Conservation (phyloP, 2,329 filamentous ascomycete genomes). For the Aureobasidium pullulans region DNA sequence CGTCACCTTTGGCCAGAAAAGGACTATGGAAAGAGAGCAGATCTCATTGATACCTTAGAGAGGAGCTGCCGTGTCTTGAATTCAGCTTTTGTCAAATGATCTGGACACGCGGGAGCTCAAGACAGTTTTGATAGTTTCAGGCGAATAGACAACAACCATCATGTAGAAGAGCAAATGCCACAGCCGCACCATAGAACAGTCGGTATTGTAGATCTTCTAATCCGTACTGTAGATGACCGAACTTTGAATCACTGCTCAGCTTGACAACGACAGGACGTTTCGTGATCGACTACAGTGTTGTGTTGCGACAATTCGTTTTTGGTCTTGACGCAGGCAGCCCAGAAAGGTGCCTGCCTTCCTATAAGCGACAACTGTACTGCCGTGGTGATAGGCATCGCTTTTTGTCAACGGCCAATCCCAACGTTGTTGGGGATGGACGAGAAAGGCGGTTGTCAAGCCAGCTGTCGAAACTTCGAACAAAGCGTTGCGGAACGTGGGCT, state of each 20-base stretch:
- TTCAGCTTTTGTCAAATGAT: neutral
- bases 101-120: neutral
- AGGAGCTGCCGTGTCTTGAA: neutral
- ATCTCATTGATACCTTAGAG: neutral
- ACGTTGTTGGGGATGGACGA: neutral
- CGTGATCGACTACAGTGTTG: neutral
- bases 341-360: neutral
- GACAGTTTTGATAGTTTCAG: neutral
- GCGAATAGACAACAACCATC: neutral
- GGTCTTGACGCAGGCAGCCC: neutral
- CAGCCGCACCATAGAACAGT: neutral
- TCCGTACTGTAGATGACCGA: neutral
- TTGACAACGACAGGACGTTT: neutral
- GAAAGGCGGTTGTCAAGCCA: slow-evolving; percentile 1
- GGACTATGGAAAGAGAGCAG: neutral
- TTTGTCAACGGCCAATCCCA: neutral
- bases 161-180: neutral
- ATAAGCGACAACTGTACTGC: neutral
- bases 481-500: slow-evolving; percentile 4
- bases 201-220: neutral
- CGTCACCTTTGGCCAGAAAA: neutral
- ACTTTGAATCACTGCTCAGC: neutral
- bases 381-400: neutral
- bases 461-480: neutral
- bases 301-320: neutral